Percentiles rank a stretch among this genome's conserved stretches.
These are phyloP conservation scores for Phytophthora podocarpi DNA, from an alignment of 352 stramenopile species.

Conservation along the genomic window DNA sequence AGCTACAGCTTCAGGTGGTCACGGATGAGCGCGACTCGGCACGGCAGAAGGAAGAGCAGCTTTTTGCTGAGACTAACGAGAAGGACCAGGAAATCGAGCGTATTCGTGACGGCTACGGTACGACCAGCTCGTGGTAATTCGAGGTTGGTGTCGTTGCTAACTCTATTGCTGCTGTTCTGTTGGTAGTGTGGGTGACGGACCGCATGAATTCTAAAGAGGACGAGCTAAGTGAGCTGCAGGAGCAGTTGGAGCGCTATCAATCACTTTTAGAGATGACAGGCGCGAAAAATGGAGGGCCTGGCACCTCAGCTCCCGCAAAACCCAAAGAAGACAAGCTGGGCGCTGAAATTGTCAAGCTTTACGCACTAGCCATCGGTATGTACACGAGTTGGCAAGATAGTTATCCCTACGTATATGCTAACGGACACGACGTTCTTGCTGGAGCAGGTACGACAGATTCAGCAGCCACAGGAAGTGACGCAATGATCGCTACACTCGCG, in stretches of 20 bases:
- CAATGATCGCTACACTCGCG: slow-evolving; percentile 33
- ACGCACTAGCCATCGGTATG: slow-evolving; percentile 42
- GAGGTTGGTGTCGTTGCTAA: not conserved
- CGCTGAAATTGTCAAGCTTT: slow-evolving; percentile 45
- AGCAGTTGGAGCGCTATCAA: slow-evolving; percentile 87
- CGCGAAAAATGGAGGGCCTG: slow-evolving; percentile 7
- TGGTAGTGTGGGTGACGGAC: slow-evolving; percentile 84
- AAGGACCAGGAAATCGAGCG: slow-evolving; percentile 90
- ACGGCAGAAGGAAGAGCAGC: slow-evolving; percentile 82
- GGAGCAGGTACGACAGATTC: slow-evolving; percentile 19
- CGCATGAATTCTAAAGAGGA: slow-evolving; percentile 91
- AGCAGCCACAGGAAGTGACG: slow-evolving; percentile 10
- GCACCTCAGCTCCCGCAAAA: slow-evolving; percentile 4
- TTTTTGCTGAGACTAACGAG: slow-evolving; percentile 84
- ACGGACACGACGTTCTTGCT: not conserved
- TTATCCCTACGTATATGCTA: not conserved
- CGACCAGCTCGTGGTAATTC: not conserved
- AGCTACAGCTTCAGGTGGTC: slow-evolving; percentile 82
- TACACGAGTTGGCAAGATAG: not conserved
- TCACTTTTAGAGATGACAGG: slow-evolving; percentile 71
- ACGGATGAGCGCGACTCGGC: slow-evolving; percentile 85
- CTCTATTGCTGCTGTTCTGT: slow-evolving; percentile 2
- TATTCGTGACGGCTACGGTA: slow-evolving; percentile 87
- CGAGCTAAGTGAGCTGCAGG: slow-evolving; percentile 82
- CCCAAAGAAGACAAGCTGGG: slow-evolving; percentile 27